These are phyloP conservation scores for Cytidiella melzeri DNA, from an alignment of 768 basidiomycete species.

Conservation along the genomic window DNA sequence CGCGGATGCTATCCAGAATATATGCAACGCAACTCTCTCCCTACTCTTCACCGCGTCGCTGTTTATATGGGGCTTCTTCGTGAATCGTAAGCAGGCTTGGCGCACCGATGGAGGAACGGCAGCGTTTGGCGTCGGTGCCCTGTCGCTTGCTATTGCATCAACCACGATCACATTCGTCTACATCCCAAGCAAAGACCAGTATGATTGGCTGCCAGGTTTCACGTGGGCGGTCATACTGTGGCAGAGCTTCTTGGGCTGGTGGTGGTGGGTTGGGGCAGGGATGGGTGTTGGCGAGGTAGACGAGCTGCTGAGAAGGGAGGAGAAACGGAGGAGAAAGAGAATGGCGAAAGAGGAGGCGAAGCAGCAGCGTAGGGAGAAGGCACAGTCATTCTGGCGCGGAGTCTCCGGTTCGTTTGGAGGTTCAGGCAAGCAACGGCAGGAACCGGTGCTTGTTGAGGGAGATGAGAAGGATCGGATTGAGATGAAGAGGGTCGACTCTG, in stretches of 20 bases:
- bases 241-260: conserved; percentile 97
- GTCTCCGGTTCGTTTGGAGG: conserved; percentile 48
- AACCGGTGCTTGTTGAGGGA: not conserved
- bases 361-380: conserved; percentile 44
- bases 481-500: not conserved
- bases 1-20: conserved; percentile 77
- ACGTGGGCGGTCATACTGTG: conserved; percentile 91
- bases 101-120: conserved; percentile 95
- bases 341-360: conserved; percentile 41
- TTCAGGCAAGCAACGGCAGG: conserved; percentile 2
- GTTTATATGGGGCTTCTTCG: conserved; percentile 86
- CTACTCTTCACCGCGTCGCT: conserved; percentile 88
- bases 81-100: conserved; percentile 92
- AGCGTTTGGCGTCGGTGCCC: conserved; percentile 81
- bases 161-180: conserved; percentile 87
- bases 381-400: conserved; percentile 51
- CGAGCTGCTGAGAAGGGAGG: conserved; percentile 46
- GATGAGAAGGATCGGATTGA: not conserved
- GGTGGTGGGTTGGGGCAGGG: conserved; percentile 99
- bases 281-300: conserved; percentile 73
- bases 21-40: conserved; percentile 95
- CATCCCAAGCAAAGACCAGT: conserved; percentile 76
- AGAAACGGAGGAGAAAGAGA: conserved; percentile 47
- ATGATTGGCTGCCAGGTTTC: conserved; percentile 86
- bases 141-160: conserved; percentile 74